Conservation (phyloP, 495 filamentous ascomycete genomes). For the Neurospora tetrasperma region DNA sequence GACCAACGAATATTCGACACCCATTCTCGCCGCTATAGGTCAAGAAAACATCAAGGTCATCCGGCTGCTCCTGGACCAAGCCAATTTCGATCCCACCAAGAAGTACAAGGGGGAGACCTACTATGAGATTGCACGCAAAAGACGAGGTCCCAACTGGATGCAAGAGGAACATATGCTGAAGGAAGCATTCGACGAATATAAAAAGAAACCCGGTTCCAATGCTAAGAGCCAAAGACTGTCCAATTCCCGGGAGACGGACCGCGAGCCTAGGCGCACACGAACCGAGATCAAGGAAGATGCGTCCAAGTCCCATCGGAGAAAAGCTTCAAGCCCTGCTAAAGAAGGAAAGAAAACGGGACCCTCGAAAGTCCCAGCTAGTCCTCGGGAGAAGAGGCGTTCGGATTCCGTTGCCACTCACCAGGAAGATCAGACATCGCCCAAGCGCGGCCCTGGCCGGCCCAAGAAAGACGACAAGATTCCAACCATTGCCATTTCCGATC, state of each 20-base stretch:
- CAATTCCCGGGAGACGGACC: conserved; percentile 43
- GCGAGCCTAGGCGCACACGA: conserved; percentile 40
- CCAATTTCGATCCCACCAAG: conserved; percentile 66
- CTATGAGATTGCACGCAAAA: conserved; percentile 69
- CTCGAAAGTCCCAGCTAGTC: conserved; percentile 28
- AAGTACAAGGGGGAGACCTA: conserved; percentile 65
- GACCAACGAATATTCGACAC: conserved; percentile 59
- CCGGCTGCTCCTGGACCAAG: conserved; percentile 65
- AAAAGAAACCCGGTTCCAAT: conserved; percentile 31
- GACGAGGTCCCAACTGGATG: conserved; percentile 79
- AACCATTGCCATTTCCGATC: conserved; percentile 39
- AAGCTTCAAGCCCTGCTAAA: conserved; percentile 38
- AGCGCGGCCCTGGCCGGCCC: conserved; percentile 36
- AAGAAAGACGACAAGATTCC: conserved; percentile 40
- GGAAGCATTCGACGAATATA: conserved; percentile 61
- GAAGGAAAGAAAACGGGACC: conserved; percentile 28
- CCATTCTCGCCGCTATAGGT: conserved; percentile 89
- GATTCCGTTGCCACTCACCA: conserved; percentile 27
- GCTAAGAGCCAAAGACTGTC: conserved; percentile 43
- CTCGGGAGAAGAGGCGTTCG: conserved; percentile 32
- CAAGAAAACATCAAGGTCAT: conserved; percentile 78
- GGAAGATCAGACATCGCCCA: conserved; percentile 34
- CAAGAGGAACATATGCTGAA: conserved; percentile 78
- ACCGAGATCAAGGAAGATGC: conserved; percentile 35
- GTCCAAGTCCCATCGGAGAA: conserved; percentile 33